Conservation (phyloP, 345 rosid genomes). For the Citrus maxima region DNA sequence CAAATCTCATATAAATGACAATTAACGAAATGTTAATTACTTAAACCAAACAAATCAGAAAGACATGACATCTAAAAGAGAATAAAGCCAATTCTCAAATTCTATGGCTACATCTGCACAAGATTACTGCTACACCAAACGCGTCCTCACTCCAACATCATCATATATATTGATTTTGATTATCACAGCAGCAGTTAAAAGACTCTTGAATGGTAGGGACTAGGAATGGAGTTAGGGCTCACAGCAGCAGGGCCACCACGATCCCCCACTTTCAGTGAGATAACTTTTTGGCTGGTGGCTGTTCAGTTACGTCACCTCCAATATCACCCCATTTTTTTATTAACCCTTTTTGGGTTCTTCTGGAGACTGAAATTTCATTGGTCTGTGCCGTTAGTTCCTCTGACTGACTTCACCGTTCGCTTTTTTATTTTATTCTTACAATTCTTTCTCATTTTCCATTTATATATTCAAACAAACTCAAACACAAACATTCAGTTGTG, state of each 20-base stretch:
- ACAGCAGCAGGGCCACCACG: conserved; percentile 24
- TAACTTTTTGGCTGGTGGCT: conserved; percentile 33
- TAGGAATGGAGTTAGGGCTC: conserved; percentile 31
- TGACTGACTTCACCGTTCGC: conserved; percentile 16
- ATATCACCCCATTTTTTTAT: conserved; percentile 6
- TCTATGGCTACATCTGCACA: not conserved
- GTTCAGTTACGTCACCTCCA: conserved; percentile 45
- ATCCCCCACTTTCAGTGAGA: conserved; percentile 21
- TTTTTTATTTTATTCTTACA: not conserved
- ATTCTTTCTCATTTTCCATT: not conserved
- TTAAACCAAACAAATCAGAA: not conserved
- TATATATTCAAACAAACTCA: not conserved
- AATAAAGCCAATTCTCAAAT: not conserved
- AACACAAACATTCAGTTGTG: conserved; percentile 10
- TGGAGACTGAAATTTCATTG: conserved; percentile 19
- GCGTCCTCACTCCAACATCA: conserved; percentile 23
- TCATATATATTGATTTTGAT: conserved; percentile 26
- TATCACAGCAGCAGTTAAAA: conserved; percentile 21
- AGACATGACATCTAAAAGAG: not conserved
- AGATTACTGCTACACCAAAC: not conserved
- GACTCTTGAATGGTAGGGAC: conserved; percentile 36
- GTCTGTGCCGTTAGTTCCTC: conserved; percentile 27
- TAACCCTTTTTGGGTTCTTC: conserved; percentile 20
- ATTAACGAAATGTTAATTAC: not conserved
- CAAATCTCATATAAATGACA: not conserved